A percentile compares a stretch with the other conserved stretches of the same genome.
Conservation (phyloP, 192 early-diverging fungal species). For the Endogone sp. region DNA sequence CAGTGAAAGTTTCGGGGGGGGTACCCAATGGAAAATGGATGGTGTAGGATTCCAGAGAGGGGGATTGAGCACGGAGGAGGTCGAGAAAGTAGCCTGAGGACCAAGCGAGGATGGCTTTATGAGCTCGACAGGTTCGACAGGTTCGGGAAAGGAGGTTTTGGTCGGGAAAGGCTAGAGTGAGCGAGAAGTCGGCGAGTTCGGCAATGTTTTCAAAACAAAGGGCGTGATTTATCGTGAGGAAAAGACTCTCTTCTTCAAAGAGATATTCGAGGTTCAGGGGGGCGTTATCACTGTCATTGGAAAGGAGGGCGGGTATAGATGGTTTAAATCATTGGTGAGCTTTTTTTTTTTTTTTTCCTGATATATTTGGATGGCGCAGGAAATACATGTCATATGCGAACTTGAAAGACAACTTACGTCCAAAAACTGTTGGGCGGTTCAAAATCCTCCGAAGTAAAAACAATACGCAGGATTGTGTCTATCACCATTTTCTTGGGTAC, state of each 20-base stretch:
- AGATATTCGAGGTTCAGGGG: not conserved
- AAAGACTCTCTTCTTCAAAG: not conserved
- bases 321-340: not conserved
- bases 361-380: too few species aligned
- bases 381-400: not conserved
- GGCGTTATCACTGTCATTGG: not conserved
- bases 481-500: not conserved
- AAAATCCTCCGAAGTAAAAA: not conserved
- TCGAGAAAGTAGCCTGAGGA: not conserved
- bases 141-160: not conserved
- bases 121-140: not conserved
- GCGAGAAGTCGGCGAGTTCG: not conserved
- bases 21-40: not conserved
- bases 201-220: not conserved
- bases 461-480: too few species aligned
- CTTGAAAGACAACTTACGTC: not conserved
- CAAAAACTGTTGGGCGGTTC: not conserved
- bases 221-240: not conserved
- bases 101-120: not conserved
- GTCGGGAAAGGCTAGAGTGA: not conserved
- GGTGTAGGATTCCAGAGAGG: not conserved
- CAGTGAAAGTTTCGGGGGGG: not conserved
- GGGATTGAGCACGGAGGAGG: not conserved
- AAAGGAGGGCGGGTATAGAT: not conserved
- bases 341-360: too few species aligned